Percentiles rank a stretch among this genome's conserved stretches.
Conservation (phyloP, 1,284 basidiomycete genomes). For the Cerrena zonata region DNA sequence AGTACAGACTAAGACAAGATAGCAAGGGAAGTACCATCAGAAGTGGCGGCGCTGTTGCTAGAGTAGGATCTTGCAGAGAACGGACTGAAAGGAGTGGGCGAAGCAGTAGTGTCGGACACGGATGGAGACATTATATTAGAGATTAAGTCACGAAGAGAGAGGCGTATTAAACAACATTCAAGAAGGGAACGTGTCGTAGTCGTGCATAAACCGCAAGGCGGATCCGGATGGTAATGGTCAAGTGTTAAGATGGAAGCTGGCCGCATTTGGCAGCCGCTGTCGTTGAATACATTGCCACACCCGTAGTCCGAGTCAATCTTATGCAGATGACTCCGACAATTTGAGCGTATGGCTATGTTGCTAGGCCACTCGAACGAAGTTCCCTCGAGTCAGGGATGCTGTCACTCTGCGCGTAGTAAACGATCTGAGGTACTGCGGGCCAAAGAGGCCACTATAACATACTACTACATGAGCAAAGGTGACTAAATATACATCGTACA, state of each 20-base stretch:
- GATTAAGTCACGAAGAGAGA: constrained; percentile 15
- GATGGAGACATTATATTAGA: constrained; percentile 29
- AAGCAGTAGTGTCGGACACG: constrained; percentile 37
- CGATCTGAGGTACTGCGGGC: too few species aligned
- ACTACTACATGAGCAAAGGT: too few species aligned
- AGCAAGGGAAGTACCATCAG: constrained; percentile 44
- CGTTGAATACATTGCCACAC: not conserved
- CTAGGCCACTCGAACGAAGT: too few species aligned
- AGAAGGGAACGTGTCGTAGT: constrained; percentile 19
- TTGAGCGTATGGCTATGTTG: too few species aligned
- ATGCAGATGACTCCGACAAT: too few species aligned
- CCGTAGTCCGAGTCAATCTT: too few species aligned
- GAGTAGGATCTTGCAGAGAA: constrained; percentile 39
- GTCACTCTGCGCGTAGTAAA: too few species aligned
- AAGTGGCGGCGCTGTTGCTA: constrained; percentile 55
- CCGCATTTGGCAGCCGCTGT: not conserved
- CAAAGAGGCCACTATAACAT: too few species aligned
- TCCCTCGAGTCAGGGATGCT: too few species aligned
- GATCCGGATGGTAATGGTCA: constrained; percentile 11
- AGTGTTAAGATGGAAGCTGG: constrained; percentile 4
- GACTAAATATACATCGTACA: too few species aligned
- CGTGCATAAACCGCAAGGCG: constrained; percentile 17
- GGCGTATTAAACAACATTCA: constrained; percentile 13
- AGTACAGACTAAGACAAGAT: constrained; percentile 8
- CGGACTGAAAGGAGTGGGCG: constrained; percentile 44